A percentile compares a stretch with the other conserved stretches of the same genome.
Conservation (phyloP, 225 moss, liverwort and hornwort species). For the Straminergon stramineum region DNA sequence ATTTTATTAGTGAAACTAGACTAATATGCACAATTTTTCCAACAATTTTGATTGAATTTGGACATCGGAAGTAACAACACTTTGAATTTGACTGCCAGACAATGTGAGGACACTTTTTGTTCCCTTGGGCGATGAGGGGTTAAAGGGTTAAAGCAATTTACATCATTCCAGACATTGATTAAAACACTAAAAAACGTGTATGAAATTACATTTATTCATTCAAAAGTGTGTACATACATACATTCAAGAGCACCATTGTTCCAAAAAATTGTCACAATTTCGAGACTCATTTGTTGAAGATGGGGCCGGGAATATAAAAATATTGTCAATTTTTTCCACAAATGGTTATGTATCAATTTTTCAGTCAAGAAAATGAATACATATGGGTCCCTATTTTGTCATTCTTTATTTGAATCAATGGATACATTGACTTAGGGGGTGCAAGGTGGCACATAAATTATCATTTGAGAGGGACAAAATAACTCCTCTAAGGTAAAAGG, state of each 20-base stretch:
- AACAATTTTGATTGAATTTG: no score
- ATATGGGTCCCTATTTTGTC: rapidly evolving
- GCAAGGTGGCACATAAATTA: not conserved
- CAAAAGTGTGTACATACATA: not conserved
- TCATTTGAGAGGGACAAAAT: not conserved
- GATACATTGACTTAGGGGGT: not conserved
- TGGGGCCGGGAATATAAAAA: no score
- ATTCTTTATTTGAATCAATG: not conserved
- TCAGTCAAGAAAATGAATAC: not conserved
- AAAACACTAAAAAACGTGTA: rapidly evolving
- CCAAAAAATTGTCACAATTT: not conserved
- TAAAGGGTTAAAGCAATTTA: not conserved
- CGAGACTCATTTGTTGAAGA: no score
- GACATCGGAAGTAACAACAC: no score
- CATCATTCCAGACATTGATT: not conserved
- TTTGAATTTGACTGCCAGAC: no score
- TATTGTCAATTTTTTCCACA: not conserved
- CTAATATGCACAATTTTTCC: no score
- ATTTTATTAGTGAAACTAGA: no score
- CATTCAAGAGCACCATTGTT: not conserved
- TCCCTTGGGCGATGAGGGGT: no score
- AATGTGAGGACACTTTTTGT: no score
- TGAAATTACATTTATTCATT: no score
- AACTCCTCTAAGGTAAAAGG: not conserved
- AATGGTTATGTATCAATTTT: not conserved